These are phyloP conservation scores for Trichoderma oligosporum DNA, from an alignment of 2,329 filamentous ascomycete genomes.

Conservation along the genomic window DNA sequence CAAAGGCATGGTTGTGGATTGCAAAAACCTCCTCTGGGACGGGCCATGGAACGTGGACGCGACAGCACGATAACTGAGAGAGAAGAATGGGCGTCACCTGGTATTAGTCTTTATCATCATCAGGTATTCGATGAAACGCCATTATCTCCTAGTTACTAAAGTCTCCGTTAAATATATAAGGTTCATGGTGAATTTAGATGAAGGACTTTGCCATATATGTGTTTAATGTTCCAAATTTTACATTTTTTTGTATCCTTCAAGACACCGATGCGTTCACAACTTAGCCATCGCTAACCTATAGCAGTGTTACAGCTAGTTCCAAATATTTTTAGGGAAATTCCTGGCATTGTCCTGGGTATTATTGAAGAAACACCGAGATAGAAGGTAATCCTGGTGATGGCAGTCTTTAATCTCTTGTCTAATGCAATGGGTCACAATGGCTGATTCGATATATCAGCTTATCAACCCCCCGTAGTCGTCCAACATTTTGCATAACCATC, in stretches of 20 bases:
- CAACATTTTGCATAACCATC: not conserved
- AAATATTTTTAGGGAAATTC: not conserved
- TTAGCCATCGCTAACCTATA: not conserved
- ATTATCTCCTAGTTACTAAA: too few species aligned
- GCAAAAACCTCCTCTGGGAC: not conserved
- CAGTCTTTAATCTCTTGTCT: too few species aligned
- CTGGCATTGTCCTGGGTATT: not conserved
- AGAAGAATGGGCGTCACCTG: not conserved
- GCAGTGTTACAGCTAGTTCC: not conserved
- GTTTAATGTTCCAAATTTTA: too few species aligned
- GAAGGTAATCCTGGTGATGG: too few species aligned
- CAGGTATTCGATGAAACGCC: too few species aligned
- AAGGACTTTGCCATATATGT: too few species aligned
- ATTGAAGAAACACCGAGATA: not conserved
- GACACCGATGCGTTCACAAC: not conserved
- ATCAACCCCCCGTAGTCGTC: not conserved
- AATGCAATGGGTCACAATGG: not conserved
- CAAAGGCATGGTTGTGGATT: not conserved
- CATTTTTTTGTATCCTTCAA: not conserved
- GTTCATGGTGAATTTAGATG: too few species aligned
- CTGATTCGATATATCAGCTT: too few species aligned
- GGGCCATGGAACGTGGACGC: not conserved
- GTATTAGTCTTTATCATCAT: too few species aligned
- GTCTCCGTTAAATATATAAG: too few species aligned
- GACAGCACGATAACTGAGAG: too few species aligned